Base-by-base conservation (phyloP, 202 grass and related monocot genomes). In the Carex arenaria region DNA sequence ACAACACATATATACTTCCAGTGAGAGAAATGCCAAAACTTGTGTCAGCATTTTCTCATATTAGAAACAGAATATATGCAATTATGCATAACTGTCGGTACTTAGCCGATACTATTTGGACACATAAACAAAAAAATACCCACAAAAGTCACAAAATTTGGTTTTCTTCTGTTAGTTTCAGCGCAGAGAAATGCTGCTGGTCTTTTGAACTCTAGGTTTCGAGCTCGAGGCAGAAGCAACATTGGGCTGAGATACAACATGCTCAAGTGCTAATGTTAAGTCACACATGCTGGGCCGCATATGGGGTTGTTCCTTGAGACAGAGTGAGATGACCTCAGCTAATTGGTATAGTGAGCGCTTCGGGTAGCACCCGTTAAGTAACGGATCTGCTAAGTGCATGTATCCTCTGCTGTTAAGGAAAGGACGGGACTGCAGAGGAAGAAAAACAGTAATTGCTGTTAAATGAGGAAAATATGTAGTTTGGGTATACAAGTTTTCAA, bases 241-340 rank as follows among this genome's bases (percentile, higher is more conserved):
- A 23, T n/a, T 87, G 1, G 89, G 87, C 55, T 94, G 92, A n/a
- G 87, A 63, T 2, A 75, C 89, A 0, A 94, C 85, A 80, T 91
- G 87, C 31, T 89, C 85, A 26, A 94, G 76, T 17, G 92, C 92
- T 13, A 53, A 64, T 4, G 85, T 85, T 34, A 91, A 87, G 17
- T 91, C 89, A 1, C 13, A 67, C 92, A 91, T 94, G 54, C 80
- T 82, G n/a, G 92, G 92, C 7, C 92, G 85, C 61, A 87, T 72
- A 60, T 89, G 83, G 20, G 92, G 89, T 82, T 88, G 80, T 62
- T 94, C 87, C 10, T 85, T 85, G 8, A 94, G 85, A 79, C 92
- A 94, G 43, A 87, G 80, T 3, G 85, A 73, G 3, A 84, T 84
- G 13, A 94, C 57, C 2, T 89, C 83, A 19, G 55, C 83, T 5